Base-by-base conservation (phyloP, 2,329 filamentous ascomycete species). In the Pseudogymnoascus sp. region DNA sequence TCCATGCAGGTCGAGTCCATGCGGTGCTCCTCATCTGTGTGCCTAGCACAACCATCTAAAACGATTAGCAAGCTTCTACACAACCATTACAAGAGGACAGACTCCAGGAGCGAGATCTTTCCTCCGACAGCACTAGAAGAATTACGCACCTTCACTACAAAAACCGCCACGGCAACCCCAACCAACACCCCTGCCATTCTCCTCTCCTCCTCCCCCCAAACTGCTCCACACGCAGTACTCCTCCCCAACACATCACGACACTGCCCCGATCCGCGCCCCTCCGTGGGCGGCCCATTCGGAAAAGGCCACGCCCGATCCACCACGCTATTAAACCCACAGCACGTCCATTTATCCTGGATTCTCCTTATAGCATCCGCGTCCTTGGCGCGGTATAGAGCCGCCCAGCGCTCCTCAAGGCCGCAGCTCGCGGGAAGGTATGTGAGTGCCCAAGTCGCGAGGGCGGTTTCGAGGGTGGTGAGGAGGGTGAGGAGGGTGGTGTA, bases 251-350 rank as follows among this genome's bases (percentile, higher is more conserved):
- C 72, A 52, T 75, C 70, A 4, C 74, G 66, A 68, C 86, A 88
- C 11, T 74, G 71, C 45, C 73, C 66, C 19, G 62, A 42, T 42
- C 69, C 65, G 49, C 72, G 59, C 60, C 68, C 66, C 60, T 72
- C 19, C 19, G 19, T 66, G 61, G 75, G 62, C 61, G 64, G 38
- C 8, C 60, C 60, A 1, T 61, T 65, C 0, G 77, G 77, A 63
- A 88, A 89, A 0, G 88, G 88, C 76, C 81, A 90, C 0, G 82
- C 81, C 66, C 81, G 82, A 68, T 91, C 86, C 30, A 70, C 72
- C 28, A 83, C 70, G 4, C 77, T 80, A 62, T 78, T 78, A 35
- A 89, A 76, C 0, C 88, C 88, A 67, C 88, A 91, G 75, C 88
- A 91, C 6, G 80, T 70, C 33, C 89, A 80, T 0, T 79, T 72